Percentiles rank a stretch among this genome's conserved stretches.
Conservation (phyloP, 106 monocot species). For the Triglochin maritima region DNA sequence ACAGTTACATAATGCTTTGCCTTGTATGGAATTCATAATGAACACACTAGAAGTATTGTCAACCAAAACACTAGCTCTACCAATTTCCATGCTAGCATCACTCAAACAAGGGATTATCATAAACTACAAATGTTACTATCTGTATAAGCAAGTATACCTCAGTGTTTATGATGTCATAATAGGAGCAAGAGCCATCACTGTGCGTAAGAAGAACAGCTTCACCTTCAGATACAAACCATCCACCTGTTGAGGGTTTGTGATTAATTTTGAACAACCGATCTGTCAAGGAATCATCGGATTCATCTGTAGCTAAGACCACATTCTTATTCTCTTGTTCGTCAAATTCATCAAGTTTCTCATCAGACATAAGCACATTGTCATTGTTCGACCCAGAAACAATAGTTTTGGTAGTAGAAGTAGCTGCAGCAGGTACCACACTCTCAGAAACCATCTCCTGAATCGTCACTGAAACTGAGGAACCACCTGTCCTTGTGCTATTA, state of each 20-base stretch:
- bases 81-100: too few relatives aligned
- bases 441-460: conserved; percentile 18
- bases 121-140: not conserved
- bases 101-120: too few relatives aligned
- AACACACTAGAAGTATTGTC: too few relatives aligned
- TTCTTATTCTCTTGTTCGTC: conserved; percentile 59
- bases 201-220: conserved; percentile 95
- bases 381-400: conserved; percentile 2
- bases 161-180: conserved; percentile 70
- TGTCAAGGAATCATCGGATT: conserved; percentile 30
- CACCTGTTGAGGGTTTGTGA: conserved; percentile 60
- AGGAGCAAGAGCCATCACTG: conserved; percentile 77
- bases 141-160: conserved; percentile 38
- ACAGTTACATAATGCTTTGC: too few relatives aligned
- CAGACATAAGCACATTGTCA: conserved; percentile 23
- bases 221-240: conserved; percentile 98
- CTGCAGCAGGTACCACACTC: conserved; percentile 5
- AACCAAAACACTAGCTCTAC: too few relatives aligned
- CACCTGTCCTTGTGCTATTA: not conserved
- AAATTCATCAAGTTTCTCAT: conserved; percentile 63
- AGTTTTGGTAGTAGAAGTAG: conserved; percentile 12
- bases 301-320: conserved; percentile 23
- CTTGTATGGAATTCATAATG: too few relatives aligned
- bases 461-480: not conserved
- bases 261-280: conserved; percentile 55